These are phyloP conservation scores for Penicillium ucsense DNA, from an alignment of 495 filamentous ascomycete species.

Conservation along the genomic window DNA sequence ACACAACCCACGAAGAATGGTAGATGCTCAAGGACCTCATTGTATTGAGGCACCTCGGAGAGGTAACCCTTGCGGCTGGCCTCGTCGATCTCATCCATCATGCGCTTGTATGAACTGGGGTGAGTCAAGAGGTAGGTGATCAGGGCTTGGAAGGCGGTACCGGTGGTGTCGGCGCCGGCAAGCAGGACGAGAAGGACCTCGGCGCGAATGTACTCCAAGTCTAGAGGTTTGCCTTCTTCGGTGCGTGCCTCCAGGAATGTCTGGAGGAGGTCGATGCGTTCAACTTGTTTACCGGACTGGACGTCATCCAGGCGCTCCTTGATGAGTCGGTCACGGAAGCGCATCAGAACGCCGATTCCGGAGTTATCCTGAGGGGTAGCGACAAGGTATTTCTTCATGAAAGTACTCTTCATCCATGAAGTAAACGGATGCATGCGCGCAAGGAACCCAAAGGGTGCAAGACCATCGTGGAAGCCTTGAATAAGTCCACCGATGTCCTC, in stretches of 20 bases:
- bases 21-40: slow-evolving; percentile 33
- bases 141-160: slow-evolving; percentile 44
- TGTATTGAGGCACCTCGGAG: slow-evolving; percentile 28
- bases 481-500: slow-evolving; percentile 48
- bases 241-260: slow-evolving; percentile 36
- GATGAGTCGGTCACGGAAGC: slow-evolving; percentile 43
- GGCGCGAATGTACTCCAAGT: slow-evolving; percentile 41
- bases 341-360: slow-evolving; percentile 33
- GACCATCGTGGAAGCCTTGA: slow-evolving; percentile 38
- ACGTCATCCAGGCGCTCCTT: slow-evolving; percentile 26
- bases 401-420: slow-evolving; percentile 43
- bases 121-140: slow-evolving; percentile 43
- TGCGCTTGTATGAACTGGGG: slow-evolving; percentile 34
- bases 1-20: slow-evolving; percentile 42
- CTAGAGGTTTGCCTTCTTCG: slow-evolving; percentile 36
- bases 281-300: slow-evolving; percentile 15
- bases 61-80: slow-evolving; percentile 30
- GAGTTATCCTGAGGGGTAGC: slow-evolving; percentile 44
- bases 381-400: slow-evolving; percentile 43
- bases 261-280: slow-evolving; percentile 18
- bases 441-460: slow-evolving; percentile 40
- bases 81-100: slow-evolving; percentile 50
- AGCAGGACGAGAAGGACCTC: slow-evolving; percentile 47
- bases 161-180: slow-evolving; percentile 57
- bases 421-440: slow-evolving; percentile 44